Evolutionary conservation across 192 early-diverging fungal genomes (phyloP).

Genomic region (Chytriomyces confervae): DNA sequence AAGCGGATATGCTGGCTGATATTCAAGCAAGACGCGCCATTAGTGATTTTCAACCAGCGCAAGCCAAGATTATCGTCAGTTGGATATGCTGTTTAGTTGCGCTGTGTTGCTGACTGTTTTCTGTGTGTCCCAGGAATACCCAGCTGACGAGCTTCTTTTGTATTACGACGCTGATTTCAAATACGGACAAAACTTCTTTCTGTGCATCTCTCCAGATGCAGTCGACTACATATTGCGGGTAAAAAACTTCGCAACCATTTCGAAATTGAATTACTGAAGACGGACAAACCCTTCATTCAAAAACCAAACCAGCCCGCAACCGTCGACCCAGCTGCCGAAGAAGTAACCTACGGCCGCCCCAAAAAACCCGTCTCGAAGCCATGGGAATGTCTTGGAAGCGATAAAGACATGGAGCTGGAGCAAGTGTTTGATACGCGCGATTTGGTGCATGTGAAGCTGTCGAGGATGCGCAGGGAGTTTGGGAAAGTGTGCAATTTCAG

Average conservation of each 20-base stretch:
- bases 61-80: constrained; percentile 53
- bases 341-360: constrained; percentile 29
- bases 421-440: constrained; percentile 49
- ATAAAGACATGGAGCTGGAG: constrained; percentile 67
- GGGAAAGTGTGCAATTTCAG: constrained; percentile 54
- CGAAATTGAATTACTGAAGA: neutral
- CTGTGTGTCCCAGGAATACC: constrained; percentile 50
- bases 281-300: neutral
- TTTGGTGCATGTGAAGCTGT: constrained; percentile 54
- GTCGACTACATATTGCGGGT: constrained; percentile 54
- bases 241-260: neutral
- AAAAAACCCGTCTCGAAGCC: constrained; percentile 43
- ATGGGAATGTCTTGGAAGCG: constrained; percentile 65
- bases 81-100: neutral
- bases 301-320: neutral
- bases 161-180: constrained; percentile 59
- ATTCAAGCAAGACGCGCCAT: constrained; percentile 57
- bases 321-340: constrained; percentile 19
- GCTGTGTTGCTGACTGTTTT: neutral
- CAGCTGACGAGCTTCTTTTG: constrained; percentile 62
- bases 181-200: constrained; percentile 67
- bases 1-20: constrained; percentile 63
- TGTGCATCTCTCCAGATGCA: constrained; percentile 49
- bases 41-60: constrained; percentile 62
- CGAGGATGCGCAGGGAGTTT: constrained; percentile 54